These are phyloP conservation scores for Phialemoniopsis sp. DNA, from an alignment of 2,329 filamentous ascomycete genomes.

Conservation along the genomic window DNA sequence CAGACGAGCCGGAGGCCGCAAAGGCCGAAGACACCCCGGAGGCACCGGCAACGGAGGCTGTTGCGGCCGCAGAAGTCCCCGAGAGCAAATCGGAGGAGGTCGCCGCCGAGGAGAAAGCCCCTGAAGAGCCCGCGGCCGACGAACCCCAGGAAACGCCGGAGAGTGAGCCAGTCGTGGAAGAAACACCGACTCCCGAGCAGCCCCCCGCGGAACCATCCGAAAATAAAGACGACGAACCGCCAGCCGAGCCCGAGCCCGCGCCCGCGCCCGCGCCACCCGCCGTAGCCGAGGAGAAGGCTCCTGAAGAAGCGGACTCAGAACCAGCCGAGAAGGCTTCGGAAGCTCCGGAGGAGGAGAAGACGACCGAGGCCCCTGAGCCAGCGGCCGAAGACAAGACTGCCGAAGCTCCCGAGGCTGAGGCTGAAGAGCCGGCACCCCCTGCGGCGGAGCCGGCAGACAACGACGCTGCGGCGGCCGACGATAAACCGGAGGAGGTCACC, in stretches of 20 bases:
- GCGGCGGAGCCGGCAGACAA: no score
- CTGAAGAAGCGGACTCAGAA: background rate
- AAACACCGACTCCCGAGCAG: background rate
- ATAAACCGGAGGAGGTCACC: no score
- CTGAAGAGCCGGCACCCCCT: no score
- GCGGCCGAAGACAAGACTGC: background rate
- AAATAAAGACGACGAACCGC: constrained; percentile 7
- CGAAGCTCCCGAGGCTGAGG: background rate
- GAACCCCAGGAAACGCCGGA: no score
- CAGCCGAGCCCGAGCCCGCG: background rate
- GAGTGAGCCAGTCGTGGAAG: background rate
- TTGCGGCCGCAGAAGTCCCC: no score
- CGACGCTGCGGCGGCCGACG: no score
- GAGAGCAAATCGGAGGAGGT: background rate
- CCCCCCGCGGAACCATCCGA: constrained; percentile 9
- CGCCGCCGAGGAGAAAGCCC: background rate
- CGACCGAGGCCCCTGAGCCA: background rate
- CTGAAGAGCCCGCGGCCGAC: no score
- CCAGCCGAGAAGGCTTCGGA: background rate
- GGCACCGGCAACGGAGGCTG: no score
- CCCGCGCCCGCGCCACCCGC: no score
- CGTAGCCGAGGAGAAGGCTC: constrained; percentile 2
- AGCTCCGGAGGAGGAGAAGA: background rate
- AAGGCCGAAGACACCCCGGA: no score
- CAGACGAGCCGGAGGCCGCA: no score